Conservation (phyloP, 345 rosid species). For the Sonneratia caseolaris region DNA sequence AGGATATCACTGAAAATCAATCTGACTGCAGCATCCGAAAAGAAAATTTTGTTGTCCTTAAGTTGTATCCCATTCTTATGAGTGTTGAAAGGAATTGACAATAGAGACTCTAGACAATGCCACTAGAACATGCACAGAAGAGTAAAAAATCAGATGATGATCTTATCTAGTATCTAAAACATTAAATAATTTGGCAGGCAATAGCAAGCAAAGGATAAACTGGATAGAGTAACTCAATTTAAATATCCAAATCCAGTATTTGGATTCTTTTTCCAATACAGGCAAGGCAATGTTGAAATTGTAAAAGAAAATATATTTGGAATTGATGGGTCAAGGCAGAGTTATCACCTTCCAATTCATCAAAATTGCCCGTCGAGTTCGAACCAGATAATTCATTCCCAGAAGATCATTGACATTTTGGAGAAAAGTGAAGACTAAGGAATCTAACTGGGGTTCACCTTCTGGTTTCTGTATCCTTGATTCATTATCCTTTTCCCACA, state of each 20-base stretch:
- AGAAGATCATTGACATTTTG: constrained; percentile 64
- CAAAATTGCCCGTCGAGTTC: constrained; percentile 66
- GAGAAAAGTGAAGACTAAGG: constrained; percentile 54
- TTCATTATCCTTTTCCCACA: constrained; percentile 26
- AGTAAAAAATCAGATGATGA: not conserved
- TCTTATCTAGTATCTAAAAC: not conserved
- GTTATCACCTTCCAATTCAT: constrained; percentile 76
- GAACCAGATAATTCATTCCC: constrained; percentile 52
- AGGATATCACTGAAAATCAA: constrained; percentile 51
- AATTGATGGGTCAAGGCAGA: not conserved
- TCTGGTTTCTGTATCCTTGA: constrained; percentile 22
- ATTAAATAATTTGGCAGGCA: not conserved
- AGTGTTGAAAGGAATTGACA: constrained; percentile 46
- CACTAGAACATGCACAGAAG: constrained; percentile 35
- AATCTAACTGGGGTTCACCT: constrained; percentile 48
- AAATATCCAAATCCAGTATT: not conserved
- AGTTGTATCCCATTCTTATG: constrained; percentile 34
- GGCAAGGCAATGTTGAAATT: not conserved
- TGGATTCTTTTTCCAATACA: not conserved
- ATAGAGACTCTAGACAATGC: constrained; percentile 67
- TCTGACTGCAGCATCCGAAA: constrained; percentile 57
- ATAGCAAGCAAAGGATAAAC: not conserved
- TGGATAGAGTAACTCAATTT: not conserved
- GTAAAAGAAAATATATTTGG: not conserved
- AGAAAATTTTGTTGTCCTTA: constrained; percentile 33